Percentiles rank a stretch among this genome's conserved stretches.
These are phyloP conservation scores for Stereum hirsutum DNA, from an alignment of 1,284 basidiomycete genomes.

Conservation along the genomic window DNA sequence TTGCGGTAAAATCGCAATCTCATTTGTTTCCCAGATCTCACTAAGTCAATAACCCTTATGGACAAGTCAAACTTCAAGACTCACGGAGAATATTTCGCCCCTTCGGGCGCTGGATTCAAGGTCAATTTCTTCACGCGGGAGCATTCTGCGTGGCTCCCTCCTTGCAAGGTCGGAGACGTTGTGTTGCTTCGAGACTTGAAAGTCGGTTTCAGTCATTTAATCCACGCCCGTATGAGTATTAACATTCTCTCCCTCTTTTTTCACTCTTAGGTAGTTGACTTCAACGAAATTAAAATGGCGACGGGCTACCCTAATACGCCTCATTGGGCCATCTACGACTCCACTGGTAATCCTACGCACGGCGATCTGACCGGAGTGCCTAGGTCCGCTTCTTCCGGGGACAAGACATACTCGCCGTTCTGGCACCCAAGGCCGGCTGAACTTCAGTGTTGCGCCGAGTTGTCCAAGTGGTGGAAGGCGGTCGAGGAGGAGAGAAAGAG, in stretches of 20 bases:
- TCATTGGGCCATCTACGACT: slow-evolving; percentile 22
- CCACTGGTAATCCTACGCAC: slow-evolving; percentile 21
- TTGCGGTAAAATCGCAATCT: no score
- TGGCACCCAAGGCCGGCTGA: slow-evolving; percentile 21
- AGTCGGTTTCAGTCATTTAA: slow-evolving; percentile 18
- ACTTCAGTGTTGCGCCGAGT: slow-evolving; percentile 23
- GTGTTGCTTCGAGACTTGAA: slow-evolving; percentile 31
- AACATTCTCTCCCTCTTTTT: neutral
- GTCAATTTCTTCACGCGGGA: slow-evolving; percentile 45
- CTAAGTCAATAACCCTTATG: slow-evolving; percentile 20
- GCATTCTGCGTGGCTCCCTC: slow-evolving; percentile 39
- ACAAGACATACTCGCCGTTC: slow-evolving; percentile 22
- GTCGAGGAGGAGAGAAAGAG: slow-evolving; percentile 16
- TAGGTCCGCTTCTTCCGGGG: slow-evolving; percentile 11
- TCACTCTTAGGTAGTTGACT: slow-evolving; percentile 21
- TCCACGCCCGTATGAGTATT: neutral
- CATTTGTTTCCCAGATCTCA: slow-evolving; percentile 6
- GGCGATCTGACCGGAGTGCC: slow-evolving; percentile 20
- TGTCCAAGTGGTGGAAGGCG: slow-evolving; percentile 49
- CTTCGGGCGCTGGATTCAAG: slow-evolving; percentile 20
- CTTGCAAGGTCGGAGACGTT: slow-evolving; percentile 32
- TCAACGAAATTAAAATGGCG: slow-evolving; percentile 22
- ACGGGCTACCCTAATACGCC: slow-evolving; percentile 17
- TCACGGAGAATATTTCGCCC: slow-evolving; percentile 7
- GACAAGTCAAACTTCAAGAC: slow-evolving; percentile 32